Evolutionary conservation across 1,284 basidiomycete genomes (phyloP), one percentile per base, ranked within the genome.

Genomic region (Fomitopsis palustris): DNA sequence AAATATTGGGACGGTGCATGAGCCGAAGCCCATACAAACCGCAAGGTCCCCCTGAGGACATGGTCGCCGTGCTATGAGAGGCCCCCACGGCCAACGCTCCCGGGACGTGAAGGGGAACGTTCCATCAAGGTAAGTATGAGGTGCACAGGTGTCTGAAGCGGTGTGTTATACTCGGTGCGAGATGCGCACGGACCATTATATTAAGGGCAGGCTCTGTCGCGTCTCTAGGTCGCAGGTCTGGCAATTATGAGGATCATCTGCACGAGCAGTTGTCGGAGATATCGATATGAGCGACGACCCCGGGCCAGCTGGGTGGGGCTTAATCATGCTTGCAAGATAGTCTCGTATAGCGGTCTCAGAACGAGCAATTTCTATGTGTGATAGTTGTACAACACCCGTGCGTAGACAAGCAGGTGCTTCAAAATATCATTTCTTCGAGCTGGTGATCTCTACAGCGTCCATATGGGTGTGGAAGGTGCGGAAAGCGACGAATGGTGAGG

Each of bases 1-100:
- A 86, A 86, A 86, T 86, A 86, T 86, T 85, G 66, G 75, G 83
- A 86, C 81, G 77, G 78, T 85, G 81, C 83, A 85, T 82, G 79
- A 79, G 75, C 82, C 82, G 75, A 80, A 83, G 80, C 80, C 73
- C 82, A 83, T 81, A 84, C 84, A 85, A 84, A 74, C 80, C 78
- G 72, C 73, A 73, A 72, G 73, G 62, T 58, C 69, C 70, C 72
- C 67, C 68, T 74, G 72, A 53, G 83, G 83, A 85, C 82, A 84
- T 68, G 83, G 84, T 85, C 83, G 84, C 84, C 84, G 83, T 86
- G 84, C 83, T 83, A 85, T 85, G 83, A 77, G 78, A 78, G 72
- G 67, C 65, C 74, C 77, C 74, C 59, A 70, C 71, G 64, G 74
- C 76, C 78, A 77, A 77, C 70, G 73, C 64, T 63, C 77, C 77